A percentile compares a stretch with the other conserved stretches of the same genome.
Evolutionary conservation across 129 eudicot genomes (phyloP).

Genomic region (carrot (Daucus carota)): DH1_v3.0 NC_030381.2:39221501-39222000

Average conservation of each 20-base stretch:
- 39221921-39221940: too few relatives aligned
- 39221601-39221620: neutral
- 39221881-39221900: too few relatives aligned
- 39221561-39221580: neutral
- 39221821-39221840: too few relatives aligned
- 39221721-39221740: neutral
- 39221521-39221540: neutral
- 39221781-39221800: constrained; percentile 2
- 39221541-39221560: neutral
- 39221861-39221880: too few relatives aligned
- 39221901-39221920: too few relatives aligned
- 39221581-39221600: neutral
- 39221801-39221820: neutral
- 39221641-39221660: neutral
- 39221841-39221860: too few relatives aligned
- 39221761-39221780: neutral
- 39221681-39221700: neutral
- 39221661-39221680: neutral
- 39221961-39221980: too few relatives aligned
- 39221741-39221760: neutral
- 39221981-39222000: too few relatives aligned
- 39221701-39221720: neutral
- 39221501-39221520: neutral
- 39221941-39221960: too few relatives aligned
- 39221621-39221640: neutral